phyloP scores from a whole-genome alignment of 2,329 filamentous ascomycete species.

The Pochonia chlamydosporia region DNA sequence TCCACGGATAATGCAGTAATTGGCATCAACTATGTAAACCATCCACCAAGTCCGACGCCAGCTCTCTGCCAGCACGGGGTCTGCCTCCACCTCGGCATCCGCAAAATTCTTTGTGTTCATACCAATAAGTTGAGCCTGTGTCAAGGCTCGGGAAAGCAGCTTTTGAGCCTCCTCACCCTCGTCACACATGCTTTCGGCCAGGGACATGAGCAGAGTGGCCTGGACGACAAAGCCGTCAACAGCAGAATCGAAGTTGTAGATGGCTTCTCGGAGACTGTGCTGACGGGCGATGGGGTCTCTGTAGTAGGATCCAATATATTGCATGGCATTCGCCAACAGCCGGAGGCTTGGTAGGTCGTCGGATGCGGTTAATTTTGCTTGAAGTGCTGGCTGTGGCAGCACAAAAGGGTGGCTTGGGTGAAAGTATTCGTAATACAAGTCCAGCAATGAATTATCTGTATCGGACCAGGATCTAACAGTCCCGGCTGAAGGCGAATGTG shows the following conservation, averaged over 20 bases:
- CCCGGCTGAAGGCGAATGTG: not conserved
- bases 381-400: not conserved
- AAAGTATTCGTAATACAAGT: slow-evolving; percentile 3
- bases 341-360: not conserved
- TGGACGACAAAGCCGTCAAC: slow-evolving; percentile 1
- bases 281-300: not conserved
- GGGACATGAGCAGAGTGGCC: not conserved
- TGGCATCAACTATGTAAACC: too few species aligned
- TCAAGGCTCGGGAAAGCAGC: not conserved
- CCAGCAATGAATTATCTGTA: not conserved
- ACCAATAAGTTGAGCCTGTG: not conserved
- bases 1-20: too few species aligned
- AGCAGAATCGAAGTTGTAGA: not conserved
- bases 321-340: not conserved
- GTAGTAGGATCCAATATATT: slow-evolving; percentile 8
- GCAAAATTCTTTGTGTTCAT: too few species aligned
- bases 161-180: not conserved
- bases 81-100: not conserved
- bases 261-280: not conserved
- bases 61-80: not conserved
- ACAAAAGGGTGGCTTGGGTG: slow-evolving; percentile 5
- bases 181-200: slow-evolving; percentile 1
- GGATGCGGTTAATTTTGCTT: not conserved
- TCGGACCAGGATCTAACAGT: not conserved
- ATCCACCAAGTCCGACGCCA: too few species aligned